Base-by-base conservation (phyloP, 2,329 filamentous ascomycete genomes). In the Coniella vitis region DNA sequence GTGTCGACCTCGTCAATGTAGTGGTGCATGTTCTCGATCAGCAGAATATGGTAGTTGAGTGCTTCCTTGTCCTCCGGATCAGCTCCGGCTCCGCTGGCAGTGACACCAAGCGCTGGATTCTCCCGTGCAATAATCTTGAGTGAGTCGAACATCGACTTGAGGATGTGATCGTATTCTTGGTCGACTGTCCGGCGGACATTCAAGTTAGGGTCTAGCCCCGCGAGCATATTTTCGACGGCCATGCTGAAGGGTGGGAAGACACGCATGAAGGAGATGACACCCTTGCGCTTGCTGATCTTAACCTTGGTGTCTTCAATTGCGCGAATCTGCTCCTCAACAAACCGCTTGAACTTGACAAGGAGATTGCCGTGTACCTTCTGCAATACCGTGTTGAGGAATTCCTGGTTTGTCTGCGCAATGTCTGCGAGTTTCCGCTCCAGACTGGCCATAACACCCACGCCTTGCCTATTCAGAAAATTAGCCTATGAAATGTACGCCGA, bases 11-110 rank as follows among this genome's bases (percentile, higher is more conserved):
- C 90, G 63, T 97, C 90, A 10, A 93, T 74, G 68, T 95, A 97
- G 67, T 95, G 90, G 62, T 96, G 94, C 90, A 96, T 96, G 66
- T 98, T 98, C 67, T 98, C 91, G 57, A 98, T 97, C 47, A 97
- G 76, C 31, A 97, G 76, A 60, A 98, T 95, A 66, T 97, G 90
- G 69, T 95, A 95, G 69, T 97, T 97, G 53, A 98, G 78, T 4
- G 90, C 88, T 65, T 96, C 90, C 69, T 98, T 97, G 63, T 97
- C 93, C 65, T 97, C 93, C 1, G 77, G 76, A 56, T 81, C 78
- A 12, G 72, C 70, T 12, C 69, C 34, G 43, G 52, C 39, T 32
- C 54, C 35, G 29, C 50, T 45, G 29, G 59, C 43, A 5, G 65
- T 66, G 20, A 72, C 66, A 12, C 70, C 66, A 20, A 69, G 75